A percentile compares a stretch with the other conserved stretches of the same genome.
These are phyloP conservation scores for Tricholoma terreum DNA, from an alignment of 768 basidiomycete genomes.

Conservation along the genomic window DNA sequence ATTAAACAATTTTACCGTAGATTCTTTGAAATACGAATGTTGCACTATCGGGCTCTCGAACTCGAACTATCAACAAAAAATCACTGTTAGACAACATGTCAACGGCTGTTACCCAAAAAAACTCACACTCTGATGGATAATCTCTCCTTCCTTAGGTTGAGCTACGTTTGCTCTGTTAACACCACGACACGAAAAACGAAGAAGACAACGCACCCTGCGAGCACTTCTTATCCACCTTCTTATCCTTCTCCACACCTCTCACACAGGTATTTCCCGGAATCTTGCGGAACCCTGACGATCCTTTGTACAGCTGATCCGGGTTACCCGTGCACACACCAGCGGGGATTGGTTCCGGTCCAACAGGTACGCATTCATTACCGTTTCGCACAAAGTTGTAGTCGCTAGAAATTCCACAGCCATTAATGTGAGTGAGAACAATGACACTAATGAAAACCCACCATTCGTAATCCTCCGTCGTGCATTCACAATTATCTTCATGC, in stretches of 20 bases:
- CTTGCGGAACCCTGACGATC: constrained; percentile 88
- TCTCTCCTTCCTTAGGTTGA: constrained; percentile 73
- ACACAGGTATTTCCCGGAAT: constrained; percentile 92
- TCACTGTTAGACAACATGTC: background rate
- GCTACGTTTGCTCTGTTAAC: constrained; percentile 40
- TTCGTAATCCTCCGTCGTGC: constrained; percentile 87
- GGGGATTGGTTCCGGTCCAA: constrained; percentile 86
- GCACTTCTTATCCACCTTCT: constrained; percentile 69
- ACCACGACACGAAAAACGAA: background rate
- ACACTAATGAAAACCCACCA: constrained; percentile 50
- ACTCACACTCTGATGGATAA: constrained; percentile 72
- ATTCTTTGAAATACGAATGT: constrained; percentile 82
- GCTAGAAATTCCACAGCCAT: constrained; percentile 33
- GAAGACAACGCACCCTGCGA: constrained; percentile 56
- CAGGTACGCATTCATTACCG: constrained; percentile 72
- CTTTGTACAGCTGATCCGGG: constrained; percentile 63
- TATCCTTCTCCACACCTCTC: constrained; percentile 70
- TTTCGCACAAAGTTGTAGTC: constrained; percentile 88
- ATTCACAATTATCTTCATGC: constrained; percentile 80
- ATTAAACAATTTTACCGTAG: constrained; percentile 44
- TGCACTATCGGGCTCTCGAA: constrained; percentile 68
- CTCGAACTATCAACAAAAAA: constrained; percentile 44
- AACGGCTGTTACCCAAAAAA: background rate
- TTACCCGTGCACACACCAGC: constrained; percentile 61
- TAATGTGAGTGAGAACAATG: background rate